Conservation (phyloP, 1,284 basidiomycete species). For the Trametes sp. region DNA sequence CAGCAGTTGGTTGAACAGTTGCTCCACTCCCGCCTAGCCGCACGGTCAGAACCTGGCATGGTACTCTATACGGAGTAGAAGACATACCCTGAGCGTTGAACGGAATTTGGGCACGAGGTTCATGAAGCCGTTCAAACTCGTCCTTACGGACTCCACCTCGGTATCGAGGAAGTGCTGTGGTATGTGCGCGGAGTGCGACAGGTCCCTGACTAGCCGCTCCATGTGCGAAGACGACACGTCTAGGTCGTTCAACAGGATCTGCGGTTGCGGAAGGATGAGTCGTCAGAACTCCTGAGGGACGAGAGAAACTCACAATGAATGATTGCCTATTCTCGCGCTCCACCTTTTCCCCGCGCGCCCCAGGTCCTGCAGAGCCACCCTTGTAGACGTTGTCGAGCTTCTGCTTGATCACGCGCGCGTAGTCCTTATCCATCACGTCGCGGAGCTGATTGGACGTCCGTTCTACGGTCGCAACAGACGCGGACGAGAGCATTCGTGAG, state of each 20-base stretch:
- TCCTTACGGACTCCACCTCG: conserved; percentile 61
- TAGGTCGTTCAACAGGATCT: conserved; percentile 91
- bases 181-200: conserved; percentile 63
- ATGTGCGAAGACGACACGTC: conserved; percentile 89
- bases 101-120: conserved; percentile 70
- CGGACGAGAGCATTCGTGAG: conserved; percentile 76
- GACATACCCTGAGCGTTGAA: conserved; percentile 71
- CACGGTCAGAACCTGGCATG: conserved; percentile 6
- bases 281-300: not conserved
- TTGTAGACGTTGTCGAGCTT: conserved; percentile 91
- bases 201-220: conserved; percentile 80
- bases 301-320: conserved; percentile 72
- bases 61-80: not conserved
- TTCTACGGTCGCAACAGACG: conserved; percentile 66
- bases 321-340: conserved; percentile 81
- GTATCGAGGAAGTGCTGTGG: conserved; percentile 73
- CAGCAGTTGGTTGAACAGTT: conserved; percentile 92
- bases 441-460: conserved; percentile 68
- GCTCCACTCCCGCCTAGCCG: conserved; percentile 85
- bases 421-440: conserved; percentile 83
- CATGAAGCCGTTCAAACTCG: conserved; percentile 57
- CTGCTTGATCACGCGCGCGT: conserved; percentile 77
- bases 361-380: conserved; percentile 46
- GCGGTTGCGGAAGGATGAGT: conserved; percentile 49
- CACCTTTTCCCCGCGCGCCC: conserved; percentile 67